These are phyloP conservation scores for Pezicula neosporulosa DNA, from an alignment of 2,329 filamentous ascomycete genomes.

Conservation along the genomic window DNA sequence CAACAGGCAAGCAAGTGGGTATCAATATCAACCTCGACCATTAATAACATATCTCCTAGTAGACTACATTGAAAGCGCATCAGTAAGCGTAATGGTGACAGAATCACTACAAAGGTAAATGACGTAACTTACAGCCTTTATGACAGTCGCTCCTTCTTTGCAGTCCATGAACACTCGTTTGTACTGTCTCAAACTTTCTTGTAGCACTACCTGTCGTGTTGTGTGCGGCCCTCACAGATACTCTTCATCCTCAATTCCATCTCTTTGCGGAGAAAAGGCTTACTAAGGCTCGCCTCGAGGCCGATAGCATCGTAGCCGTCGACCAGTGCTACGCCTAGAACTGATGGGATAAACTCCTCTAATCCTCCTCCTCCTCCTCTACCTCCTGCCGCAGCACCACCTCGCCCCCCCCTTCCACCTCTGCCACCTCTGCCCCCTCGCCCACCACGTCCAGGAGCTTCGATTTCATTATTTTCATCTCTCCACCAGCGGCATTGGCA, in stretches of 20 bases:
- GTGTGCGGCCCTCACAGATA: conserved; percentile 86
- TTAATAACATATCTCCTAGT: conserved; percentile 27
- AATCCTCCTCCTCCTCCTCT: conserved; percentile 46
- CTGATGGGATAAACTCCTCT: conserved; percentile 89
- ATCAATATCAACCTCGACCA: conserved; percentile 14
- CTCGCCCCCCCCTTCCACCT: conserved; percentile 39
- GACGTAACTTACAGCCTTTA: conserved; percentile 52
- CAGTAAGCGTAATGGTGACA: conserved; percentile 5
- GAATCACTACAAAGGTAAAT: background rate
- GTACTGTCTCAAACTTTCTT: conserved; percentile 84
- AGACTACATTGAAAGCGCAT: conserved; percentile 17
- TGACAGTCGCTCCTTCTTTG: conserved; percentile 66
- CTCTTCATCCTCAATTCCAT: conserved; percentile 98
- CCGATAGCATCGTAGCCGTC: conserved; percentile 94
- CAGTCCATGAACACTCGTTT: conserved; percentile 81
- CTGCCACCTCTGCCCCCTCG: conserved; percentile 35
- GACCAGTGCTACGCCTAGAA: conserved; percentile 85
- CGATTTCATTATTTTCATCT: conserved; percentile 32
- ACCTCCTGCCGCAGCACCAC: conserved; percentile 34
- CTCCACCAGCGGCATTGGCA: conserved; percentile 29
- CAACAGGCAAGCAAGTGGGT: background rate
- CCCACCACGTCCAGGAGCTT: conserved; percentile 31
- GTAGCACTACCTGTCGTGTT: conserved; percentile 70
- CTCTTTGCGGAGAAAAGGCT: conserved; percentile 94
- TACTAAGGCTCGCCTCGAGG: conserved; percentile 87